A percentile compares a stretch with the other conserved stretches of the same genome.
phyloP scores from a whole-genome alignment of 331 rosid species.

The Acacia pycnantha region DNA sequence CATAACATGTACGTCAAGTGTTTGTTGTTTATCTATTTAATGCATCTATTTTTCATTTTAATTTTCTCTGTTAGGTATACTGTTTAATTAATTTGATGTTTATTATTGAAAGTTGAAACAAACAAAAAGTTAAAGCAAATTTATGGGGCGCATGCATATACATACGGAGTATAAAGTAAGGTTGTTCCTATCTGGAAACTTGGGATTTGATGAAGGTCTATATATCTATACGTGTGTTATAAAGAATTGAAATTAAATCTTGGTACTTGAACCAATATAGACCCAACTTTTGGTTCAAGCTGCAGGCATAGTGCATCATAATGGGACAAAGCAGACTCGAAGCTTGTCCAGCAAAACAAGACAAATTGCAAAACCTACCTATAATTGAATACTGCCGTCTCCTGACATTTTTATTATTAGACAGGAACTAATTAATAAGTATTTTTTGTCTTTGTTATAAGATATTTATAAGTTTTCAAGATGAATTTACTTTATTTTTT shows the following conservation, averaged over 20 bases:
- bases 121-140: neutral
- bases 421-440: too few relatives aligned
- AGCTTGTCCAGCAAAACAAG: neutral
- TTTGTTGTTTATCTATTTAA: too few relatives aligned
- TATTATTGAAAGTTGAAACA: neutral
- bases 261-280: conserved; percentile 22
- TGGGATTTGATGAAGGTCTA: conserved; percentile 27
- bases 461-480: too few relatives aligned
- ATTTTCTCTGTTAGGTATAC: too few relatives aligned
- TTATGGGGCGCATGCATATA: neutral
- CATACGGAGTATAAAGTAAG: neutral
- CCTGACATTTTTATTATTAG: accelerated
- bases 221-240: neutral
- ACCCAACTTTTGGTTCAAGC: conserved; percentile 21
- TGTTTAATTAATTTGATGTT: neutral
- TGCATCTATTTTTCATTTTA: neutral
- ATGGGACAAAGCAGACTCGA: conserved; percentile 36
- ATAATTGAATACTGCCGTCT: neutral
- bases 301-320: conserved; percentile 29
- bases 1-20: too few relatives aligned
- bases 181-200: conserved; percentile 25
- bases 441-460: too few relatives aligned
- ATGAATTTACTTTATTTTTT: too few relatives aligned
- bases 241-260: neutral
- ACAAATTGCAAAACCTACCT: neutral